phyloP scores from a whole-genome alignment of 1,139 yeast genomes.

The Geotrichum aggregatum region DNA sequence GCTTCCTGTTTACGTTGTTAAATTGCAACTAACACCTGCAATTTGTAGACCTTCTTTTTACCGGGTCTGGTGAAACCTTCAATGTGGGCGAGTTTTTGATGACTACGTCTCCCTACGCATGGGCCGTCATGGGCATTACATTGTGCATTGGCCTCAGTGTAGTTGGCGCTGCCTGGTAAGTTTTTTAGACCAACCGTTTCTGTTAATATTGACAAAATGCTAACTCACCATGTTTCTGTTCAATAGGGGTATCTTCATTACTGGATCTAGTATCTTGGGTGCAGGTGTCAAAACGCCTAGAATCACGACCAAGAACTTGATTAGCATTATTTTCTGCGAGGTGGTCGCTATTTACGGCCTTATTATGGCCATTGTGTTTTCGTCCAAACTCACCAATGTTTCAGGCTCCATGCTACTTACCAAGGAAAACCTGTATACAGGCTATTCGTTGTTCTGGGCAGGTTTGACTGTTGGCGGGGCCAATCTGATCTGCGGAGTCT shows the following conservation, averaged over 20 bases:
- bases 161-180: constrained; percentile 92
- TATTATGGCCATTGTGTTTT: constrained; percentile 95
- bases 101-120: constrained; percentile 88
- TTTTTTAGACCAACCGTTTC: constrained; percentile 7
- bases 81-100: constrained; percentile 84
- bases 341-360: constrained; percentile 98
- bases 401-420: constrained; percentile 60
- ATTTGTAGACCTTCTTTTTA: constrained; percentile 67
- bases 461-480: constrained; percentile 93
- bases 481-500: constrained; percentile 92
- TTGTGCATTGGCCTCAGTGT: constrained; percentile 91
- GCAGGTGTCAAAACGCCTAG: constrained; percentile 98
- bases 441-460: constrained; percentile 93
- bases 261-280: constrained; percentile 92
- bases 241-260: constrained; percentile 77
- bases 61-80: constrained; percentile 86
- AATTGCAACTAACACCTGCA: too few relatives aligned
- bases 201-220: not conserved
- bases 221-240: not conserved
- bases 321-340: constrained; percentile 96
- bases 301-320: constrained; percentile 93
- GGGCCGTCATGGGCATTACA: constrained; percentile 94
- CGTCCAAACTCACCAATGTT: constrained; percentile 77
- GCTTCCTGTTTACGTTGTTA: too few relatives aligned
- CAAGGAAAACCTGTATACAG: constrained; percentile 87